These are phyloP conservation scores for Craterostigma plantagineum DNA, from an alignment of 257 asterid genomes.

Conservation along the genomic window DNA sequence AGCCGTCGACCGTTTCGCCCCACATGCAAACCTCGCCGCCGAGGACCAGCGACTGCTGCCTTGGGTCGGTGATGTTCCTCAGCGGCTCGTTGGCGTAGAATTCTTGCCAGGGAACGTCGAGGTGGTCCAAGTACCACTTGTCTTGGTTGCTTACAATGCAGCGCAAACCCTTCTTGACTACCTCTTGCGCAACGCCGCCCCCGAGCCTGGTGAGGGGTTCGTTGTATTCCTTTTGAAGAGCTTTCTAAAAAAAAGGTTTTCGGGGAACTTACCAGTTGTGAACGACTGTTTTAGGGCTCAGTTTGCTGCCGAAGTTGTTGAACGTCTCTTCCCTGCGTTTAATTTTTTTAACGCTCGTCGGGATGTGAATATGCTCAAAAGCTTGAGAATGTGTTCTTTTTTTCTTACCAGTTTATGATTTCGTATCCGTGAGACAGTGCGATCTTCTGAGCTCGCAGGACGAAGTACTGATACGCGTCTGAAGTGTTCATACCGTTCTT, in stretches of 20 bases:
- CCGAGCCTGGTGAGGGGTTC: slow-evolving; percentile 43
- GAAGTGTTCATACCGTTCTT: slow-evolving; percentile 22
- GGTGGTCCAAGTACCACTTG: slow-evolving; percentile 77
- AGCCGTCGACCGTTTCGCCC: slow-evolving; percentile 66
- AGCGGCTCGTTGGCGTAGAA: slow-evolving; percentile 84
- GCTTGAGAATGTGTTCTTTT: not conserved
- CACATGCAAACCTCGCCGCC: slow-evolving; percentile 93
- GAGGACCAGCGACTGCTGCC: slow-evolving; percentile 49
- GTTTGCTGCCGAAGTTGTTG: slow-evolving; percentile 70
- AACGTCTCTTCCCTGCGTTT: slow-evolving; percentile 85
- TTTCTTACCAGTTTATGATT: slow-evolving; percentile 68
- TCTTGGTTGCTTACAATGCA: slow-evolving; percentile 93
- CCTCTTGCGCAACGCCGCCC: slow-evolving; percentile 55
- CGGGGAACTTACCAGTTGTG: too few relatives aligned
- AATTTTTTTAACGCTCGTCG: slow-evolving; percentile 1
- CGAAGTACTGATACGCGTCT: slow-evolving; percentile 61
- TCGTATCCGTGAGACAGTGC: slow-evolving; percentile 87
- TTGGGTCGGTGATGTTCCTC: slow-evolving; percentile 45
- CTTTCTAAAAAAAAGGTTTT: too few relatives aligned
- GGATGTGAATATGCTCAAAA: slow-evolving; percentile 1
- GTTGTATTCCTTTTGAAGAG: not conserved
- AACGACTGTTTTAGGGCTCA: slow-evolving; percentile 68
- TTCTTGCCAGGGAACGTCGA: slow-evolving; percentile 66
- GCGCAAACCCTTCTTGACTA: slow-evolving; percentile 59
- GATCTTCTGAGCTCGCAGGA: slow-evolving; percentile 65